These are phyloP conservation scores for Graphilbum fragrans DNA, from an alignment of 2,329 filamentous ascomycete genomes.

Conservation along the genomic window DNA sequence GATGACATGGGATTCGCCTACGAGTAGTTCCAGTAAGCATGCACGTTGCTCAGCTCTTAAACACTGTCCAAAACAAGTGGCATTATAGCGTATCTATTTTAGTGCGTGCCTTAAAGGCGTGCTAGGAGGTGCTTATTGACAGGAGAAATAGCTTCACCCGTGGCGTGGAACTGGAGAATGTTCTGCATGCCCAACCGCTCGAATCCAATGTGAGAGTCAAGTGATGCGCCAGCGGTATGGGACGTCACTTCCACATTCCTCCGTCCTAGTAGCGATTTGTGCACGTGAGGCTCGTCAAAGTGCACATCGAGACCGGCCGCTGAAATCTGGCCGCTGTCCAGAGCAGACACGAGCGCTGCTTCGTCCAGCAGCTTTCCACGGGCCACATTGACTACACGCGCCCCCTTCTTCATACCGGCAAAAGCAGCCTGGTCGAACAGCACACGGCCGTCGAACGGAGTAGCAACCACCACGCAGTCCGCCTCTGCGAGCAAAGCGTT, in stretches of 20 bases:
- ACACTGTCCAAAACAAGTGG: too few relatives aligned
- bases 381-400: slow-evolving; percentile 40
- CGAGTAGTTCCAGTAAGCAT: too few relatives aligned
- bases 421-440: slow-evolving; percentile 27
- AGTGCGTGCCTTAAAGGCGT: too few relatives aligned
- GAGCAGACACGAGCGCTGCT: slow-evolving; percentile 29
- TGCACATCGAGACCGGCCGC: slow-evolving; percentile 39
- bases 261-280: slow-evolving; percentile 18
- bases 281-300: slow-evolving; percentile 30
- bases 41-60: too few relatives aligned
- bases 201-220: slow-evolving; percentile 13
- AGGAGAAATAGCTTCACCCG: background rate
- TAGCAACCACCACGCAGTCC: slow-evolving; percentile 38
- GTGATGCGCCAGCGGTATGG: slow-evolving; percentile 41
- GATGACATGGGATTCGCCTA: too few relatives aligned
- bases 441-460: slow-evolving; percentile 25
- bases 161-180: slow-evolving; percentile 14
- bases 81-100: too few relatives aligned
- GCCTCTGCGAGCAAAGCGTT: slow-evolving; percentile 30
- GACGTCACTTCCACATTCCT: slow-evolving; percentile 29
- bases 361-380: slow-evolving; percentile 38
- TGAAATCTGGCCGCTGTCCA: slow-evolving; percentile 29
- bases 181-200: slow-evolving; percentile 1
- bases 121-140: background rate
- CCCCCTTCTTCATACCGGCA: slow-evolving; percentile 32